These are phyloP conservation scores for Rhizopogon rudus DNA, from an alignment of 768 basidiomycete species.

Conservation along the genomic window DNA sequence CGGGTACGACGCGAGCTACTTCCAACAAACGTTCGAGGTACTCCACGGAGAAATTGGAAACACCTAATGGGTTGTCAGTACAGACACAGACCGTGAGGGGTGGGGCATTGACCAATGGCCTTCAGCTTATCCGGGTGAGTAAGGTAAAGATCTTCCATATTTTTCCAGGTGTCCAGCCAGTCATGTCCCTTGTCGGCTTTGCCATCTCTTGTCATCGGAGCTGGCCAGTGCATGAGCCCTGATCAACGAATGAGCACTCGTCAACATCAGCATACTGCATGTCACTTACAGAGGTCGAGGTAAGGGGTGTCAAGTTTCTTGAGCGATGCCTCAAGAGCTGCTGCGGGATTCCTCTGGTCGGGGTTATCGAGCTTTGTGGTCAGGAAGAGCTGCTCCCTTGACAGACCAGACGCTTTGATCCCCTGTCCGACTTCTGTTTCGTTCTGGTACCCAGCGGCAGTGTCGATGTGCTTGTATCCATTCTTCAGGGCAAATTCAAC, in stretches of 20 bases:
- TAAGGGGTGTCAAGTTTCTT: constrained; percentile 66
- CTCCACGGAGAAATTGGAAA: constrained; percentile 67
- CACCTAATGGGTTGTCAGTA: constrained; percentile 30
- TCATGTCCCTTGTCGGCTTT: constrained; percentile 49
- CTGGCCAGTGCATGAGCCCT: constrained; percentile 85
- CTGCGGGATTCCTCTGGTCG: constrained; percentile 53
- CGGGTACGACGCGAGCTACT: constrained; percentile 54
- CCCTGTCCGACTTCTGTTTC: constrained; percentile 81
- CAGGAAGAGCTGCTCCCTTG: constrained; percentile 71
- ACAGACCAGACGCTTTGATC: constrained; percentile 67
- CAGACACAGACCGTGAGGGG: neutral
- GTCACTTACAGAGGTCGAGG: constrained; percentile 65
- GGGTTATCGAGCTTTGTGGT: constrained; percentile 69
- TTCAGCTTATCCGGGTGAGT: constrained; percentile 66
- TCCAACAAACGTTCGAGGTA: constrained; percentile 59
- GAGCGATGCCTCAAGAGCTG: constrained; percentile 68
- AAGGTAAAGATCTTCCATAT: constrained; percentile 65
- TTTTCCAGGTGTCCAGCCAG: constrained; percentile 77
- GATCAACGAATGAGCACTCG: neutral
- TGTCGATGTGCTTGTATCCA: constrained; percentile 75
- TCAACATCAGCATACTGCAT: neutral
- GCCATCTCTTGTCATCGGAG: constrained; percentile 57
- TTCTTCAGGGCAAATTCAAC: constrained; percentile 68
- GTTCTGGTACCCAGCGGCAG: constrained; percentile 66
- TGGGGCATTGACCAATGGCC: constrained; percentile 54